Evolutionary conservation across 306 rosid genomes (phyloP).

Genomic region (Acacia melanoxylon): DNA sequence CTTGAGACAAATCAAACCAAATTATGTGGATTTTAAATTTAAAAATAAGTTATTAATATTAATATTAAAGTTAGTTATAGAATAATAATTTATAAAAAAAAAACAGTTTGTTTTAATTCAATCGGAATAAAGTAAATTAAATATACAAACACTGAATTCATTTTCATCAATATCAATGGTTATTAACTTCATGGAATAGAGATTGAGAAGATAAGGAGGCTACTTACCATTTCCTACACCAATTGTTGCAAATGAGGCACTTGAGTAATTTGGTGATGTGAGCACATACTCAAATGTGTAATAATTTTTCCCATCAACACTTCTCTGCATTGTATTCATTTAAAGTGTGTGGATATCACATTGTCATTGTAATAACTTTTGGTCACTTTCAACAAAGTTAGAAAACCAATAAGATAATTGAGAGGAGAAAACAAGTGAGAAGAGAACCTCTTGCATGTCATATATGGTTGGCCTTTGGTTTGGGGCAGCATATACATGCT

Average conservation of each 20-base stretch:
- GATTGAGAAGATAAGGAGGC: background rate
- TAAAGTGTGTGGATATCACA: background rate
- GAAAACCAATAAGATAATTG: background rate
- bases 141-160: background rate
- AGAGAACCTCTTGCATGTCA: conserved; percentile 79
- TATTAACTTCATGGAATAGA: background rate
- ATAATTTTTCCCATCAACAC: conserved; percentile 77
- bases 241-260: conserved; percentile 75
- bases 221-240: conserved; percentile 88
- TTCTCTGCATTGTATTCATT: conserved; percentile 69
- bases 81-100: background rate
- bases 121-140: background rate
- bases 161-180: background rate
- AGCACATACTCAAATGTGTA: conserved; percentile 83
- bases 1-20: background rate
- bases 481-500: conserved; percentile 76
- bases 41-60: background rate
- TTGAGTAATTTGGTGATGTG: conserved; percentile 59
- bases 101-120: background rate
- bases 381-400: background rate
- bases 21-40: background rate
- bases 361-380: conserved; percentile 6
- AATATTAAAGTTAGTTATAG: background rate
- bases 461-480: conserved; percentile 68
- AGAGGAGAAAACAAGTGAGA: conserved; percentile 13